phyloP scores from a whole-genome alignment of 805 yeast genomes.

The Kodamaea kaohsiungensis region DNA sequence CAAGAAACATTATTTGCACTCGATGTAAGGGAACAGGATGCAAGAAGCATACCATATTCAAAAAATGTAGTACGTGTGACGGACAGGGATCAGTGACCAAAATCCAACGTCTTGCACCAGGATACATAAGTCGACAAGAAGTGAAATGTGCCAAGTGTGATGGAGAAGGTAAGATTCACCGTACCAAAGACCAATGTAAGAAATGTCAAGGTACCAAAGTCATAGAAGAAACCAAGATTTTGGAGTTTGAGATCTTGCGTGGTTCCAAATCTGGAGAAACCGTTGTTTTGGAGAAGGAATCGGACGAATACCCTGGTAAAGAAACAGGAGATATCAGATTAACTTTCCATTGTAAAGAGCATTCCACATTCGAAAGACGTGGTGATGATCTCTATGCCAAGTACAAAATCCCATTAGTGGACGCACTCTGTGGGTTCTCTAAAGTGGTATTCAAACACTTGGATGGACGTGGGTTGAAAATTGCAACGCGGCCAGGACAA shows the following conservation, averaged over 20 bases:
- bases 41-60: slow-evolving; percentile 54
- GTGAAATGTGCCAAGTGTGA: slow-evolving; percentile 67
- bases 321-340: slow-evolving; percentile 78
- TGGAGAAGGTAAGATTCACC: slow-evolving; percentile 64
- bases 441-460: slow-evolving; percentile 66
- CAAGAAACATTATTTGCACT: slow-evolving; percentile 71
- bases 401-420: slow-evolving; percentile 65
- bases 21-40: slow-evolving; percentile 79
- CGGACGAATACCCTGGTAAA: slow-evolving; percentile 77
- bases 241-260: slow-evolving; percentile 74
- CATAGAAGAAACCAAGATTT: slow-evolving; percentile 62
- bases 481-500: slow-evolving; percentile 73
- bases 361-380: slow-evolving; percentile 53
- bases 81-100: slow-evolving; percentile 69
- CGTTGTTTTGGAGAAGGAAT: slow-evolving; percentile 62
- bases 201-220: slow-evolving; percentile 68
- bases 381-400: slow-evolving; percentile 66
- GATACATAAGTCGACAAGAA: slow-evolving; percentile 64
- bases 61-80: slow-evolving; percentile 64
- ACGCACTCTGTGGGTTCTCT: slow-evolving; percentile 82
- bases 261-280: slow-evolving; percentile 68
- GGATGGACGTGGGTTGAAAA: slow-evolving; percentile 72
- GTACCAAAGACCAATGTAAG: slow-evolving; percentile 73
- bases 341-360: slow-evolving; percentile 51
- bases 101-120: slow-evolving; percentile 69